Evolutionary conservation across 768 basidiomycete genomes (phyloP).

Genomic region (Hypsizygus marmoreus): DNA sequence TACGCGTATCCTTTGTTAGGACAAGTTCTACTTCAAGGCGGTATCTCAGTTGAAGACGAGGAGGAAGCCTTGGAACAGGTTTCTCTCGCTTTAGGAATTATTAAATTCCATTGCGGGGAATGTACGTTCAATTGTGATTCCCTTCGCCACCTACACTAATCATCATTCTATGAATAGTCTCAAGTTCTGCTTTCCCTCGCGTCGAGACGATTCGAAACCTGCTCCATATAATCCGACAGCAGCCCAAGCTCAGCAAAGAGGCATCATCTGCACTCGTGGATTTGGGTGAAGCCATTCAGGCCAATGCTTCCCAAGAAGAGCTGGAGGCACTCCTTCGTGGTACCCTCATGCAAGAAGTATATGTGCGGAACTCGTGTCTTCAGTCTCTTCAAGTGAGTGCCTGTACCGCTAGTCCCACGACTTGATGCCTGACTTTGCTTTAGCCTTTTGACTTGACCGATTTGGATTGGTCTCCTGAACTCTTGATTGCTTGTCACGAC

Average conservation of each 20-base stretch:
- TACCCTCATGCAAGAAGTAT: slow-evolving; percentile 81
- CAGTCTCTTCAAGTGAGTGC: slow-evolving; percentile 78
- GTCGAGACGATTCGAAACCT: slow-evolving; percentile 66
- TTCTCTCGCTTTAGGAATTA: slow-evolving; percentile 67
- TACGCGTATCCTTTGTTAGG: slow-evolving; percentile 77
- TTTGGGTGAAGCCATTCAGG: slow-evolving; percentile 76
- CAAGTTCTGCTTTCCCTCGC: slow-evolving; percentile 73
- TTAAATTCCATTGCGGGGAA: slow-evolving; percentile 72
- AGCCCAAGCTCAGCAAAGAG: slow-evolving; percentile 82
- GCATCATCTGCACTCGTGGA: slow-evolving; percentile 80
- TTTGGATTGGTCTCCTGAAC: slow-evolving; percentile 85
- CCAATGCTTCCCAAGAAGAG: slow-evolving; percentile 64
- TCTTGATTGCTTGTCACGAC: slow-evolving; percentile 90
- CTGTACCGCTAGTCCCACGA: no score
- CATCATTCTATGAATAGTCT: slow-evolving; percentile 46
- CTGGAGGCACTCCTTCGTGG: slow-evolving; percentile 66
- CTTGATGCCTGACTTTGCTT: not conserved
- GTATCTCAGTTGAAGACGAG: slow-evolving; percentile 61
- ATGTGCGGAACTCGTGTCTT: slow-evolving; percentile 86
- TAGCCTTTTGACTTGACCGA: slow-evolving; percentile 96
- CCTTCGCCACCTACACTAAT: not conserved
- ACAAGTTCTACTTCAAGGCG: slow-evolving; percentile 68
- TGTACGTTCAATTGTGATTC: slow-evolving; percentile 47
- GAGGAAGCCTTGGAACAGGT: slow-evolving; percentile 82
- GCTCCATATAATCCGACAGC: slow-evolving; percentile 69